A percentile compares a stretch with the other conserved stretches of the same genome.
Evolutionary conservation across 768 basidiomycete genomes (phyloP).

Genomic region (Mycena polygramma): DNA sequence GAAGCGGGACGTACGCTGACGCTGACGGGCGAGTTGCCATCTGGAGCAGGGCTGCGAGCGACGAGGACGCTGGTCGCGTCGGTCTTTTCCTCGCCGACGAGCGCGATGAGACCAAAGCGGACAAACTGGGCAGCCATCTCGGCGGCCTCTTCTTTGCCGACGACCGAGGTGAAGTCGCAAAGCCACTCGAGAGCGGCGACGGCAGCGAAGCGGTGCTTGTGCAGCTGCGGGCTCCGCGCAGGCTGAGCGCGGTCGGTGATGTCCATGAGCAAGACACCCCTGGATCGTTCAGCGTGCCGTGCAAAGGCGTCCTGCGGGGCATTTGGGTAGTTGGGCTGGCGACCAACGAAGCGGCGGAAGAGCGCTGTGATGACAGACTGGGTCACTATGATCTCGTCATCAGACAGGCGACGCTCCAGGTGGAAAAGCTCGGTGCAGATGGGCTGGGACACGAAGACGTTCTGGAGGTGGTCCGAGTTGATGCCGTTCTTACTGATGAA

Average conservation of each 20-base stretch:
- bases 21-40: constrained; percentile 80
- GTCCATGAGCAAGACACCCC: constrained; percentile 79
- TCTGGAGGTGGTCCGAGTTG: constrained; percentile 91
- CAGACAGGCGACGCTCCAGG: constrained; percentile 90
- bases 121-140: constrained; percentile 99
- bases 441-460: constrained; percentile 91
- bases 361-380: constrained; percentile 95
- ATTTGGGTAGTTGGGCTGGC: constrained; percentile 81
- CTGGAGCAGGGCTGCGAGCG: constrained; percentile 83
- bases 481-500: constrained; percentile 99
- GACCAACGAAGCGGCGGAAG: constrained; percentile 95
- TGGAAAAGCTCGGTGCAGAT: constrained; percentile 98
- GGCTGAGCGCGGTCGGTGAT: constrained; percentile 75
- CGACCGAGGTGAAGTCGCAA: constrained; percentile 96
- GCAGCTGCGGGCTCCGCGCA: constrained; percentile 57
- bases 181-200: constrained; percentile 95
- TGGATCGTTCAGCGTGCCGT: constrained; percentile 84
- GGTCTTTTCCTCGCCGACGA: constrained; percentile 92
- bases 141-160: constrained; percentile 95
- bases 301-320: constrained; percentile 72
- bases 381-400: constrained; percentile 98
- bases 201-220: constrained; percentile 87
- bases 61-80: constrained; percentile 95
- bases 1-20: constrained; percentile 68
- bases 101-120: constrained; percentile 88